Evolutionary conservation across 805 yeast genomes (phyloP), one percentile per base, ranked within the genome.

Genomic region (Hanseniaspora nectarophila): DNA sequence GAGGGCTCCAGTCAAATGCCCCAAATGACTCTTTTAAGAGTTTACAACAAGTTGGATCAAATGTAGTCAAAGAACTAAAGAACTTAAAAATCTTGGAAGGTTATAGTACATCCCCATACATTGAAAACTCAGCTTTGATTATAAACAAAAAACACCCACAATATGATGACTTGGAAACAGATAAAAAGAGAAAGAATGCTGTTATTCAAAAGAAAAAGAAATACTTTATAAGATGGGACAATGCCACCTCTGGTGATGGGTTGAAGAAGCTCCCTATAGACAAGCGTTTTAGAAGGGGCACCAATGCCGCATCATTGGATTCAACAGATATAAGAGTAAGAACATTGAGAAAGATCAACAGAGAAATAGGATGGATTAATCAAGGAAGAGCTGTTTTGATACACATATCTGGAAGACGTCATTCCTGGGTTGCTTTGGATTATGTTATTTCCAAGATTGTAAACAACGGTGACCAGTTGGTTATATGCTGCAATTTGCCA

Each of bases 351-450:
- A 20, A 63, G 60, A 10, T 47, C 59, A 42, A 57, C 61, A n/a
- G 59, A 58, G 47, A 58, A 59, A 40, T 60, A 60, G 47, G 60
- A 4, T 66, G 63, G 16, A 59, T 54, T 21, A 59, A 62, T 5
- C 60, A 58, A 31, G 54, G 57, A 35, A 69, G 88, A 59, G 73
- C 74, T 1, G 69, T 83, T 5, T 60, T 84, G 61, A 78, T 81
- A 28, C 82, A 82, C 60, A 69, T 85, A 29, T 72, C 80, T 57
- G 94, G 87, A 2, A 68, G 90, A 54, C 72, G 69, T 52, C 90
- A 84, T 67, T 81, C 92, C 0, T 85, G 95, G 95, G 86, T 82
- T 10, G 80, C 87, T 1, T 64, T 85, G 26, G 95, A 85, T 63
- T 85, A 85, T 81, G 68, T 77, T 6, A 65, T 83, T 51, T 70